Evolutionary conservation across 331 rosid species (phyloP).

Genomic region (Prunus yedoensis): DNA sequence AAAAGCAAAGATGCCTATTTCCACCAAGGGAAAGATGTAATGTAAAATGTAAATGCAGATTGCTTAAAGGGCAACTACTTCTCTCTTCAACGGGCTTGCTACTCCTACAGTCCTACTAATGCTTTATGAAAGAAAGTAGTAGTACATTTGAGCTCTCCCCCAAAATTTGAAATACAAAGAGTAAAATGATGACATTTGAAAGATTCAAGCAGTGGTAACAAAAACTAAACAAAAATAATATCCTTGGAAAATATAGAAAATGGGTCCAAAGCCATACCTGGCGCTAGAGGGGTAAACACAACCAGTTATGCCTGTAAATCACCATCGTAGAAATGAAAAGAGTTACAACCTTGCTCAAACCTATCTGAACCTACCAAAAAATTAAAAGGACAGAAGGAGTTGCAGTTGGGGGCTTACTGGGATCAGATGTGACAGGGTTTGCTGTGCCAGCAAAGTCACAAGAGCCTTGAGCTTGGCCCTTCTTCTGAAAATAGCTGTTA

Average conservation of each 20-base stretch:
- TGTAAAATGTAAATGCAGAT: neutral
- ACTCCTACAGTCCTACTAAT: neutral
- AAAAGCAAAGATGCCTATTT: constrained; percentile 17
- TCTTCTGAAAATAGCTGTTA: constrained; percentile 74
- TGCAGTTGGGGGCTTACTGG: constrained; percentile 45
- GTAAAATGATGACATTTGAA: neutral
- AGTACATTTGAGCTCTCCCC: neutral
- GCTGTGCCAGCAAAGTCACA: constrained; percentile 80
- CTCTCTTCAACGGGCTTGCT: neutral
- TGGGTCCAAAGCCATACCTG: constrained; percentile 45
- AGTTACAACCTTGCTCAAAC: neutral
- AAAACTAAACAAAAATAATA: neutral
- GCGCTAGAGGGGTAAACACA: constrained; percentile 69
- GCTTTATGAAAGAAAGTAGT: neutral
- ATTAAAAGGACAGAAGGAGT: neutral
- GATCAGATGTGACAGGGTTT: constrained; percentile 44
- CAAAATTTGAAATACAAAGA: neutral
- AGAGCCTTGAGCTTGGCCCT: constrained; percentile 60
- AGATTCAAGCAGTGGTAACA: neutral
- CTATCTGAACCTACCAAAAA: neutral
- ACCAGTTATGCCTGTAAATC: constrained; percentile 58
- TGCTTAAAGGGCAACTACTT: neutral
- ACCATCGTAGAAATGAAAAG: neutral
- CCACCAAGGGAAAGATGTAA: neutral
- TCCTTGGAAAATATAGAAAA: neutral